Conservation (phyloP, 768 basidiomycete species). For the Mycena rebaudengoi region DNA sequence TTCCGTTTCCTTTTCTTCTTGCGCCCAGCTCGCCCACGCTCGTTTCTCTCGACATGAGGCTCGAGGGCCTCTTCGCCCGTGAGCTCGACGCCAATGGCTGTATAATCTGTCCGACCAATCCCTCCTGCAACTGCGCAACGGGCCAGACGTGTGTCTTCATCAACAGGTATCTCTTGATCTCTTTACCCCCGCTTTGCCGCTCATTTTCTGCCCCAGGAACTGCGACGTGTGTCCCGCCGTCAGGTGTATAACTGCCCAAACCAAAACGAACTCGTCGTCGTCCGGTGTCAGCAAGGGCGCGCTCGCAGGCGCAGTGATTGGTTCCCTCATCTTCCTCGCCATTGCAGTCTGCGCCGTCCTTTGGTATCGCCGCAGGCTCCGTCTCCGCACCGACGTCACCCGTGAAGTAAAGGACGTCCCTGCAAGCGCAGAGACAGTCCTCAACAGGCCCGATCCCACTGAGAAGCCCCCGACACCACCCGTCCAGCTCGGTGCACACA, state of each 20-base stretch:
- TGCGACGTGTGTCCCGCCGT: conserved; percentile 64
- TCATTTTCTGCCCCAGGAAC: conserved; percentile 49
- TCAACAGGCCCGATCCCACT: conserved; percentile 83
- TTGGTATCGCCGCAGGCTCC: conserved; percentile 69
- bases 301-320: conserved; percentile 78
- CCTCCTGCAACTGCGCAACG: conserved; percentile 63
- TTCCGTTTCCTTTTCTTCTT: neutral
- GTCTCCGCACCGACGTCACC: conserved; percentile 46
- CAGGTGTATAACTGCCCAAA: conserved; percentile 53
- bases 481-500: conserved; percentile 43
- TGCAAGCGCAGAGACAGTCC: conserved; percentile 78
- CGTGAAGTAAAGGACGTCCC: conserved; percentile 68
- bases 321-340: conserved; percentile 65
- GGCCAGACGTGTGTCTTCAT: conserved; percentile 68
- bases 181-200: neutral
- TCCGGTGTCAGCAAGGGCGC: conserved; percentile 71
- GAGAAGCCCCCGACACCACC: conserved; percentile 59
- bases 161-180: conserved; percentile 54
- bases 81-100: conserved; percentile 14
- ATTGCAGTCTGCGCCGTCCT: conserved; percentile 61
- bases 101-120: conserved; percentile 36
- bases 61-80: conserved; percentile 29
- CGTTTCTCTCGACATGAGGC: conserved; percentile 30
- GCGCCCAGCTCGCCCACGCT: conserved; percentile 34
- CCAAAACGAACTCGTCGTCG: conserved; percentile 29